phyloP scores from a whole-genome alignment of 2,329 filamentous ascomycete genomes.

The Trichophyton equinum region DNA sequence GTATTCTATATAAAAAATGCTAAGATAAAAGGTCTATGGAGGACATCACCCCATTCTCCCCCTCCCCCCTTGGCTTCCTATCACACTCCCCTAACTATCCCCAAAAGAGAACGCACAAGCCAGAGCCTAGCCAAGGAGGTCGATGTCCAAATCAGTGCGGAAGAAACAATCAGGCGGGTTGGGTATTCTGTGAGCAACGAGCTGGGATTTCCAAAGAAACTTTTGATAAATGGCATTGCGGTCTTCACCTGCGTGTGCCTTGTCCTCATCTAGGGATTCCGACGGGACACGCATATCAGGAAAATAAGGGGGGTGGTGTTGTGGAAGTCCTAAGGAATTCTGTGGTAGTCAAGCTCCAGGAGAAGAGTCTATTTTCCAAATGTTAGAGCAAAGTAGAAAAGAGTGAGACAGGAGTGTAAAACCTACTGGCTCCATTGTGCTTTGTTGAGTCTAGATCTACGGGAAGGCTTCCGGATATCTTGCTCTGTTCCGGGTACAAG shows the following conservation, averaged over 20 bases:
- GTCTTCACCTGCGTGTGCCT: background rate
- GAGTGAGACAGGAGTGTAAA: background rate
- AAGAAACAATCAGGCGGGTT: conserved; percentile 17
- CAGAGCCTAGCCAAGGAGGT: conserved; percentile 2
- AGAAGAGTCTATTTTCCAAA: background rate
- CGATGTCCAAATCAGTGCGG: conserved; percentile 14
- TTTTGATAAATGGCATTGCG: background rate
- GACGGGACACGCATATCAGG: background rate
- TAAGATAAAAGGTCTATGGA: background rate
- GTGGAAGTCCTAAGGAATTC: background rate
- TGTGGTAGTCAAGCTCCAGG: background rate
- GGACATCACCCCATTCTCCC: background rate
- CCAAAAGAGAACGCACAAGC: background rate
- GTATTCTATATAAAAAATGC: background rate
- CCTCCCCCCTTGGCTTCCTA: background rate
- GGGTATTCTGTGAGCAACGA: conserved; percentile 13
- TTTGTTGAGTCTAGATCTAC: background rate
- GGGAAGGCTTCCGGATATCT: background rate
- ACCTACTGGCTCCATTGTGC: conserved; percentile 12
- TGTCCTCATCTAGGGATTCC: background rate
- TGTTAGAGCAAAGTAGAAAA: background rate
- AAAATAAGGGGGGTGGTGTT: background rate
- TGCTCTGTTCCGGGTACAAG: conserved; percentile 29
- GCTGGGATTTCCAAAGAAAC: background rate
- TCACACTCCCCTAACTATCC: background rate